Base-by-base conservation (phyloP, 805 yeast species). In the Diddensiella transvaalensis region DNA sequence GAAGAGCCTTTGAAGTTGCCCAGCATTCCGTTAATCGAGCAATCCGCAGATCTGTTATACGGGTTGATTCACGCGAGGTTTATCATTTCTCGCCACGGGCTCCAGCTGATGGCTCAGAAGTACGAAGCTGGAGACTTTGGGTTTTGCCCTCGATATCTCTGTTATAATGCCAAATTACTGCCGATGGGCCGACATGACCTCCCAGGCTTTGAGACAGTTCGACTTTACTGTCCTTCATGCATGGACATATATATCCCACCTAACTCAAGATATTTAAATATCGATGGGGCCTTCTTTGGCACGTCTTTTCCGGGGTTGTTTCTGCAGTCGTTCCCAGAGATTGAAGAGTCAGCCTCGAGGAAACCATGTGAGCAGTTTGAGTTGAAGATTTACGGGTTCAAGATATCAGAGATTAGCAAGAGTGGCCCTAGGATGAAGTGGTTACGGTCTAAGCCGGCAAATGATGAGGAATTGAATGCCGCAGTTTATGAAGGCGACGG, bases 281-380 rank as follows among this genome's bases (percentile, higher is more conserved):
- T 93, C 38, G 99, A 93, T 67, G 99, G 99, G 3, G 96, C 98
- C 0, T 93, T 85, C 61, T 93, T 95, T 71, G 98, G 99, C 3
- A 88, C 98, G 0, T 83, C 95, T 30, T 93, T 93, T 70, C 93
- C 96, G 0, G 97, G 96, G 1, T 76, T 93, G 57, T 85, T 93
- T 60, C 79, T 93, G 52, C 86, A 89, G 63, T 85, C 87, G 77
- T 89, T 84, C 69, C 88, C 93, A n/a, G 97, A 88, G 55, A 79
- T 89, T 44, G 95, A 85, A 62, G 79, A 79, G 58, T 88, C 85
- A 60, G 82, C 87, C 56, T 74, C 76, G 48, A 73, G 78, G 49
- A 74, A 85, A 60, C 71, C 79, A 54, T 42, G 52, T 57, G 70
- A 73, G 55, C 65, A 55, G 50, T 64, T 60, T 63, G 85, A 86